Base-by-base conservation (phyloP, 2,329 filamentous ascomycete genomes). In the Talaromyces sp. region DNA sequence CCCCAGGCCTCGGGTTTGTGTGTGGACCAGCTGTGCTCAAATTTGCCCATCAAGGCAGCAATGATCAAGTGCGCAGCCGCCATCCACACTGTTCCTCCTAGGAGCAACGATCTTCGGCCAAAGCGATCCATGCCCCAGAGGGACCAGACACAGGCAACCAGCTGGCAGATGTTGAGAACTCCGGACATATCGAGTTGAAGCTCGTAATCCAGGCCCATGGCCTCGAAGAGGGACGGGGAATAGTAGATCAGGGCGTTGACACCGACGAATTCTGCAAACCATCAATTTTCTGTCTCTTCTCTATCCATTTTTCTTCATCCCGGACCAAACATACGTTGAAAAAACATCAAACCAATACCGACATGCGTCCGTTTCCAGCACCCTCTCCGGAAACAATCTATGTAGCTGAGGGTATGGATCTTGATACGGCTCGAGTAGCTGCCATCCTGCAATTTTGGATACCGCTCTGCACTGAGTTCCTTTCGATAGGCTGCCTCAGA, bases 241-340 rank as follows among this genome's bases (percentile, higher is more conserved):
- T 81, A 82, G 70, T 81, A 81, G 43, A 84, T 80, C 1, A 82
- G 67, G 0, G 79, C 79, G 57, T 80, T 80, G 60, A 79, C 77
- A 1, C 74, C 71, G 1, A 64, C 41, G 13, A 57, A 0, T 69
- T 68, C 1, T 76, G 63, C 74, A 3, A 77, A 17, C 32, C 32
- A 35, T 35, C 32, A 35, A 14, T 35, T 14, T 11, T 17, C 32
- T 17, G 13, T 17, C 32, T 17, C 32, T 35, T 35, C 7, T 17
- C 17, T 35, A 10, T 11, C 3, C 10, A 17, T 5, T 17, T 17
- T 35, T 35, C 10, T 11, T 9, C 10, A 17, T 5, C 13, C 32
- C 14, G 14, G 1, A 4, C 6, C 4, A 35, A 17, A 35, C 32
- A 17, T 35, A 35, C 32, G 32, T 35, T 35, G 32, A 35, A 35